Evolutionary conservation across 164 flowering plant species (phyloP).

Genomic region (Chloranthus sessilifolius): DNA sequence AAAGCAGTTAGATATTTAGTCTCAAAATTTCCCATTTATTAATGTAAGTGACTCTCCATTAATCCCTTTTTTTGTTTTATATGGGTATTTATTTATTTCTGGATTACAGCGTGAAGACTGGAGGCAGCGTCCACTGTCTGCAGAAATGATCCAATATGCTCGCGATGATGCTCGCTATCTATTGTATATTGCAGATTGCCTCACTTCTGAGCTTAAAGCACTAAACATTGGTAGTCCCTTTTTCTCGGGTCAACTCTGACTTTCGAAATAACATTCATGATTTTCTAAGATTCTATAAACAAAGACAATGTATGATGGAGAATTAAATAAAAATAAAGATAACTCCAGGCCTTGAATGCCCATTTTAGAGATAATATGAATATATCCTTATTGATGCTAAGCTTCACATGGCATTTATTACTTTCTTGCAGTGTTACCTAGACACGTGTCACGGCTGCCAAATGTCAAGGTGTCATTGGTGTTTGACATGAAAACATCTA

Average conservation of each 20-base stretch:
- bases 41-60: no score
- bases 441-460: no score
- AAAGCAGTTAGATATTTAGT: no score
- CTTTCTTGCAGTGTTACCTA: no score
- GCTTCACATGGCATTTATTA: no score
- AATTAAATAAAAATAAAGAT: no score
- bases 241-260: background rate
- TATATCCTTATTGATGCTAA: no score
- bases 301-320: background rate
- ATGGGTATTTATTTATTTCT: background rate
- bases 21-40: no score
- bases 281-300: background rate
- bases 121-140: conserved; percentile 87
- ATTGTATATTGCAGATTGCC: conserved; percentile 68
- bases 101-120: conserved; percentile 86
- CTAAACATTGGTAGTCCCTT: conserved; percentile 39
- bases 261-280: background rate
- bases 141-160: conserved; percentile 88
- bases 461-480: no score
- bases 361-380: no score
- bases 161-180: conserved; percentile 86
- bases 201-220: conserved; percentile 54
- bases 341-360: no score
- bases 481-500: no score
- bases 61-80: background rate